phyloP scores from a whole-genome alignment of 495 filamentous ascomycete species.

The Chaetomium cochliodes region DNA sequence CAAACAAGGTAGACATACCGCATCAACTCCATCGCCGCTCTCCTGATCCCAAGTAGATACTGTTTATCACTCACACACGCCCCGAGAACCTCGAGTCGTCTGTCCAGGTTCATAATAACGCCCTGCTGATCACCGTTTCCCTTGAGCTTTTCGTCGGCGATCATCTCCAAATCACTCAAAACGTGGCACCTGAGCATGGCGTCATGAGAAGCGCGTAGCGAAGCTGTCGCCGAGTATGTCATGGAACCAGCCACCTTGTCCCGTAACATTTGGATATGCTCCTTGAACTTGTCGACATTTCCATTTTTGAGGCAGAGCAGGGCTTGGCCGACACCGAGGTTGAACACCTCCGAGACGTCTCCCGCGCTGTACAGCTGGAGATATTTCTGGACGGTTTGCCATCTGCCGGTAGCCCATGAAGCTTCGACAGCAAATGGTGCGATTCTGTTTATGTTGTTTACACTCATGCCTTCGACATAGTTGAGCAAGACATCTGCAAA shows the following conservation, averaged over 20 bases:
- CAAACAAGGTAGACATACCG: conserved; percentile 44
- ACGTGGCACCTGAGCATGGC: conserved; percentile 80
- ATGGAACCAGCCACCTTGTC: conserved; percentile 70
- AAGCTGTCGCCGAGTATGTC: conserved; percentile 69
- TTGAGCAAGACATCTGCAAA: conserved; percentile 73
- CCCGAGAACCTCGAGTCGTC: conserved; percentile 79
- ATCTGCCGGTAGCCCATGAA: conserved; percentile 81
- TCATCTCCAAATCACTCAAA: conserved; percentile 80
- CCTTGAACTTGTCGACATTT: conserved; percentile 54
- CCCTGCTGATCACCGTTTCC: conserved; percentile 41
- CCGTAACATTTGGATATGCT: conserved; percentile 61
- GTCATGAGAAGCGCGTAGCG: conserved; percentile 78
- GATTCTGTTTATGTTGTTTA: conserved; percentile 54
- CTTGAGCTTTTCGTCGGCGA: conserved; percentile 54
- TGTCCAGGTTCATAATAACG: conserved; percentile 61
- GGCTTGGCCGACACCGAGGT: conserved; percentile 72
- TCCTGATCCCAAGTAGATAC: conserved; percentile 82
- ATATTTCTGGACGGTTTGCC: conserved; percentile 71
- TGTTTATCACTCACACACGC: conserved; percentile 89
- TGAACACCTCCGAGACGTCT: conserved; percentile 68
- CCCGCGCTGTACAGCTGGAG: conserved; percentile 52
- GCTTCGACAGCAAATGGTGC: conserved; percentile 85
- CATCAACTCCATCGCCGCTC: conserved; percentile 79
- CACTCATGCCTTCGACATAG: conserved; percentile 71
- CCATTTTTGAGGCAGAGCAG: conserved; percentile 63